These are phyloP conservation scores for Scalesia atractyloides DNA, from an alignment of 129 eudicot genomes.

Conservation along the genomic window DNA sequence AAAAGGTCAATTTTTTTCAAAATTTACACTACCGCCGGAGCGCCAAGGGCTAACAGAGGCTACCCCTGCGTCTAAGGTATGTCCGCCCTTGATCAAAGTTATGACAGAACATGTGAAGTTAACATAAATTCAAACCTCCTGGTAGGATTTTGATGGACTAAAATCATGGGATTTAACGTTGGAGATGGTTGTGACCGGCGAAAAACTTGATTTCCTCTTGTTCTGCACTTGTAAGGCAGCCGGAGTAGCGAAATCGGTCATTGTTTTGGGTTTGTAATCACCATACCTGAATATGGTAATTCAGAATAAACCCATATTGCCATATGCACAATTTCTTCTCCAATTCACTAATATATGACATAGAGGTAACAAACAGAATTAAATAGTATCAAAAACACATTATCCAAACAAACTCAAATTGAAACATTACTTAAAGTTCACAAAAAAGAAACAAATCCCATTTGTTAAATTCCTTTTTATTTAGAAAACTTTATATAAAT, in stretches of 20 bases:
- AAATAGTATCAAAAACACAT: conserved; percentile 31
- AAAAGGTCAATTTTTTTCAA: no score
- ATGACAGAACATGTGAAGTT: conserved; percentile 11
- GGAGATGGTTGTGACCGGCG: conserved; percentile 51
- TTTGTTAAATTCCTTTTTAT: conserved; percentile 5
- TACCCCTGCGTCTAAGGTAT: no score
- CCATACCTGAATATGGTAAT: conserved; percentile 66
- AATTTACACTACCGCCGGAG: no score
- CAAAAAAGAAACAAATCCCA: conserved; percentile 29
- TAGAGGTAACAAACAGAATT: conserved; percentile 30
- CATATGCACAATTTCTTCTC: conserved; percentile 52
- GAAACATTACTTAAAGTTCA: neutral
- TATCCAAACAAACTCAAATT: conserved; percentile 17
- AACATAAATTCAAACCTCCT: conserved; percentile 52
- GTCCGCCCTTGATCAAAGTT: no score
- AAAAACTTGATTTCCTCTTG: conserved; percentile 52
- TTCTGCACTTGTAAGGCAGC: conserved; percentile 30
- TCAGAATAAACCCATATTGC: conserved; percentile 64
- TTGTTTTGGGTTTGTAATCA: conserved; percentile 39
- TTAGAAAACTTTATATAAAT: neutral
- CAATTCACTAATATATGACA: conserved; percentile 44
- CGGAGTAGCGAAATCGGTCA: conserved; percentile 29
- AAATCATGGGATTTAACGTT: conserved; percentile 32
- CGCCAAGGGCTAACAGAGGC: no score
- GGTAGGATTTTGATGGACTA: conserved; percentile 50